Evolutionary conservation across 169 alveolate genomes (phyloP).

Genomic region (Plasmodium relictum): DNA sequence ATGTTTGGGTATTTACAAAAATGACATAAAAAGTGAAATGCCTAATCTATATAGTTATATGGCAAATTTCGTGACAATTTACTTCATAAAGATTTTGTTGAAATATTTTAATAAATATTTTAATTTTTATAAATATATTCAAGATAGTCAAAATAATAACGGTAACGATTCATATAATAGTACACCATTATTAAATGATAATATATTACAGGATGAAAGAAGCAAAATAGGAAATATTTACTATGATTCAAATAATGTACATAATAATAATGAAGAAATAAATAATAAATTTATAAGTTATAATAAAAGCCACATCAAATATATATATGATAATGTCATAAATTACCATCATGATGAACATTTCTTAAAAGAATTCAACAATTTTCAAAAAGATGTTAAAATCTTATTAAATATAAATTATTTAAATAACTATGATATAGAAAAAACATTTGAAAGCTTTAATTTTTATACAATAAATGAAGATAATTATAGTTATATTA

Average conservation of each 20-base stretch:
- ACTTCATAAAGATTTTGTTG: constrained; percentile 31
- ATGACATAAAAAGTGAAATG: constrained; percentile 28
- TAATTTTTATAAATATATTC: constrained; percentile 3
- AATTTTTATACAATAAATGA: constrained; percentile 60
- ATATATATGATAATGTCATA: constrained; percentile 45
- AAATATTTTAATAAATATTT: constrained; percentile 42
- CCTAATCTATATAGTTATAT: constrained; percentile 12
- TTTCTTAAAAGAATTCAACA: constrained; percentile 9
- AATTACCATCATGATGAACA: constrained; percentile 50
- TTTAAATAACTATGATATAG: constrained; percentile 29
- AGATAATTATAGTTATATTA: constrained; percentile 46
- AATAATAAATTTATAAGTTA: not conserved
- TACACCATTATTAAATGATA: not conserved
- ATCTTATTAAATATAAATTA: constrained; percentile 17
- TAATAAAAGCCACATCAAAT: constrained; percentile 21
- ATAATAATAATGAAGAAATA: constrained; percentile 19
- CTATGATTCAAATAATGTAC: not conserved
- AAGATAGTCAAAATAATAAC: constrained; percentile 3
- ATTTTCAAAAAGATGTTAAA: constrained; percentile 35
- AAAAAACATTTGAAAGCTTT: constrained; percentile 8
- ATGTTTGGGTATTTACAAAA: constrained; percentile 42
- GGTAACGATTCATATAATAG: not conserved
- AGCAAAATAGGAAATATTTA: not conserved
- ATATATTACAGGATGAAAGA: not conserved
- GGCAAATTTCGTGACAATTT: constrained; percentile 37